These are phyloP conservation scores for Sporothrix pallida DNA, from an alignment of 2,329 filamentous ascomycete species.

Conservation along the genomic window DNA sequence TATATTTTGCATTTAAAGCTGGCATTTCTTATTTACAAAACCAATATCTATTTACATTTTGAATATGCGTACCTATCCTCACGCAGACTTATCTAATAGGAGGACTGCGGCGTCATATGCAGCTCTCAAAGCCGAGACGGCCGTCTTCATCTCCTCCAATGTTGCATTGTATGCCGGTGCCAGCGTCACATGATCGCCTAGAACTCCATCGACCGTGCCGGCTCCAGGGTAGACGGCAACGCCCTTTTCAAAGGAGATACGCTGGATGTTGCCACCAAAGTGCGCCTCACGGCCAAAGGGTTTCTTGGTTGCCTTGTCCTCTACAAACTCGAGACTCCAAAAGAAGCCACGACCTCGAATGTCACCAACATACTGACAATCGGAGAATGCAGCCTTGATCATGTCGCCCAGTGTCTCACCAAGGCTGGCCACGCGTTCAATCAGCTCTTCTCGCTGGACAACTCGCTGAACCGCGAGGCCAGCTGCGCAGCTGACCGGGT, in stretches of 20 bases:
- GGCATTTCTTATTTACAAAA: neutral
- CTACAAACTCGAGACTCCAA: slow-evolving; percentile 55
- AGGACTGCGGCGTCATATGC: slow-evolving; percentile 34
- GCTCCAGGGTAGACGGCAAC: slow-evolving; percentile 64
- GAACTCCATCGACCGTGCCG: slow-evolving; percentile 63
- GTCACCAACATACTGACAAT: slow-evolving; percentile 57
- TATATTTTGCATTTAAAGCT: neutral
- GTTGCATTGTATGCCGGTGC: slow-evolving; percentile 69
- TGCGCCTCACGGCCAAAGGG: slow-evolving; percentile 44
- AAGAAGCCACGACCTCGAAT: slow-evolving; percentile 66
- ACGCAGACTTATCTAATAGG: neutral
- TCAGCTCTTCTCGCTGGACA: slow-evolving; percentile 60
- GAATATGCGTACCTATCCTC: too few relatives aligned
- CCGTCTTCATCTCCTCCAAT: slow-evolving; percentile 59
- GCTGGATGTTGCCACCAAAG: slow-evolving; percentile 44
- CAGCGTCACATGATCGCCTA: slow-evolving; percentile 72
- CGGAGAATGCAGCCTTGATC: slow-evolving; percentile 49
- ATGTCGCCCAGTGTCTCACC: slow-evolving; percentile 55
- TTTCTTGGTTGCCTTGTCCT: slow-evolving; percentile 42
- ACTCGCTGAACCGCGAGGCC: slow-evolving; percentile 68
- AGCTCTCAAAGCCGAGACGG: slow-evolving; percentile 57
- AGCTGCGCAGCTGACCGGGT: slow-evolving; percentile 64
- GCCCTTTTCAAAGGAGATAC: slow-evolving; percentile 41
- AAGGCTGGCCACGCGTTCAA: slow-evolving; percentile 62
- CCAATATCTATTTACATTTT: neutral